Conservation (phyloP, 139 green algal genomes). For the Tetradesmus obliquus region DNA sequence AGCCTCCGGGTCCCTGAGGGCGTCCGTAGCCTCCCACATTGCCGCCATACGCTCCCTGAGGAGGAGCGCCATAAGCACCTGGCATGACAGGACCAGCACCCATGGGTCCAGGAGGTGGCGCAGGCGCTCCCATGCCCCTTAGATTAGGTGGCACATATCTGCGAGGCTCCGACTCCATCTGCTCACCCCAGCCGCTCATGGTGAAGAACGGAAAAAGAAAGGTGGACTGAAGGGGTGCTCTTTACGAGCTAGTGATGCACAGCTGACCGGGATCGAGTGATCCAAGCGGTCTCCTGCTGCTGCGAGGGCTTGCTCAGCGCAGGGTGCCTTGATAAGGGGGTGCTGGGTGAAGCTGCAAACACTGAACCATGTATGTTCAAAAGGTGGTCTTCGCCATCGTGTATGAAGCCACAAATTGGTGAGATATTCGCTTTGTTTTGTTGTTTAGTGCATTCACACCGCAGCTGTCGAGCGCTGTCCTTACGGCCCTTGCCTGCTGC, state of each 20-base stretch:
- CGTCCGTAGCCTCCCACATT: not conserved
- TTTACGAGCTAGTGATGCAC: not conserved
- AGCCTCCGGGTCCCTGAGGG: not conserved
- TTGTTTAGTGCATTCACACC: not conserved
- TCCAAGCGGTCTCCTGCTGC: not conserved
- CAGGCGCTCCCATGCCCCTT: conserved; percentile 55
- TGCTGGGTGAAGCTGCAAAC: not conserved
- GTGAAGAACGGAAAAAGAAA: not conserved
- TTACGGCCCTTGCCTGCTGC: not conserved
- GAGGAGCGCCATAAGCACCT: not conserved
- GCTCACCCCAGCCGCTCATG: conserved; percentile 33
- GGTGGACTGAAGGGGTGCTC: not conserved
- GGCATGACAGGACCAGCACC: conserved; percentile 17
- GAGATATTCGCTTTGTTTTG: not conserved
- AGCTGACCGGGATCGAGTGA: not conserved
- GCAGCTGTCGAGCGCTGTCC: not conserved
- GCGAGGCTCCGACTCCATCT: conserved; percentile 29
- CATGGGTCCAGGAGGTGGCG: conserved; percentile 36
- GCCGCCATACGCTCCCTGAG: conserved; percentile 17
- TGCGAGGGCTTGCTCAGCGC: not conserved
- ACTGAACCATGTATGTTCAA: not conserved
- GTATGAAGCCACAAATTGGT: not conserved
- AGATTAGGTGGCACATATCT: conserved; percentile 88
- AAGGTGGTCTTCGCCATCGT: not conserved
- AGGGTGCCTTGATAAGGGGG: not conserved